Evolutionary conservation across 208 protist species (phyloP).

Genomic region (Herpetomonas samuelpessoai): DNA sequence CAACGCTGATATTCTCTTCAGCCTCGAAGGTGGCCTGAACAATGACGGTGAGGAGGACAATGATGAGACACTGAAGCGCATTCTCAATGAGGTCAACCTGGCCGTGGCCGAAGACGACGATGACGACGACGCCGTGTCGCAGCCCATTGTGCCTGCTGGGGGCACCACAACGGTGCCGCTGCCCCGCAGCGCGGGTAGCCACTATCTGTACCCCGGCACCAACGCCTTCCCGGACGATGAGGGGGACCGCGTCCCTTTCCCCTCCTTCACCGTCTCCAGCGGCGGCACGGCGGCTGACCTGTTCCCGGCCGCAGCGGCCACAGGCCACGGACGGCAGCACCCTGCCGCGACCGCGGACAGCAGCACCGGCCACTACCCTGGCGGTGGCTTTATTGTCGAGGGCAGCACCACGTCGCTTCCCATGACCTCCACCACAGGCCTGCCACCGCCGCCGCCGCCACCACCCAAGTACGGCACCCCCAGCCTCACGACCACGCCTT

Average conservation of each 20-base stretch:
- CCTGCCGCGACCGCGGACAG: neutral
- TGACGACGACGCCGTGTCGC: neutral
- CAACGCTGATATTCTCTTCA: conserved; percentile 19
- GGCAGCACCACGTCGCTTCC: conserved; percentile 22
- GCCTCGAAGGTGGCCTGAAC: conserved; percentile 9
- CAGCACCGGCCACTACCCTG: neutral
- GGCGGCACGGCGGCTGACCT: neutral
- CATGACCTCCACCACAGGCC: conserved; percentile 19
- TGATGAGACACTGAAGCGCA: conserved; percentile 33
- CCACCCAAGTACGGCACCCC: conserved; percentile 29
- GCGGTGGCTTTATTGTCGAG: conserved; percentile 49
- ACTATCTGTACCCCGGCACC: neutral
- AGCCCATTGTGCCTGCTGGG: neutral
- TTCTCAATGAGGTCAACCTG: conserved; percentile 44
- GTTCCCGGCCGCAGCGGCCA: neutral
- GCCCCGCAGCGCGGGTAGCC: neutral
- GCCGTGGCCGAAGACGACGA: conserved; percentile 28
- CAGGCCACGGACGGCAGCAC: conserved; percentile 8
- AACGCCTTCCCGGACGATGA: conserved; percentile 1
- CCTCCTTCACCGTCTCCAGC: neutral
- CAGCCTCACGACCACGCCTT: conserved; percentile 15
- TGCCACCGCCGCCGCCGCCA: conserved; percentile 20
- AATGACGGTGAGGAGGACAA: conserved; percentile 24
- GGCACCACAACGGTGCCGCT: too few relatives aligned
- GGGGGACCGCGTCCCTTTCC: neutral